Evolutionary conservation across 257 asterid species (phyloP), one percentile per base, ranked within the genome.

Genomic region (Ehretia macrophylla): DNA sequence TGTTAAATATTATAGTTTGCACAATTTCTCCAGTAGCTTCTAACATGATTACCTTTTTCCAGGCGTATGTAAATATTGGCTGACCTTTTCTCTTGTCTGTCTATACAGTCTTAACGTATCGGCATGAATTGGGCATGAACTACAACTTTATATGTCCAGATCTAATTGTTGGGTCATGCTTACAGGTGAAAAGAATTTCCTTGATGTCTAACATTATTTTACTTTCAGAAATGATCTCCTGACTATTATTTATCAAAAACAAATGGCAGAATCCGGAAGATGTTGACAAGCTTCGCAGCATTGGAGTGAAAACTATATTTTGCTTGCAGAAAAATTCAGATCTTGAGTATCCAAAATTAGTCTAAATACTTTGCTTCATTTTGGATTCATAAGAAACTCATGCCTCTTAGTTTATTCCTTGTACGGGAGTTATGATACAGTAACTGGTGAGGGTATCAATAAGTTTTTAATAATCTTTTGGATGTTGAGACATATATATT

Each of bases 41-140:
- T 27, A 27, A 27, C 4, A 6, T 27, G 35, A 3, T 1, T 27
- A 27, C 35, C 3, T 27, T 27, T 27, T 27, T 9, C 0, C 20
- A 8, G 8, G 32, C 32, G n/a, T 23, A 22, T 18, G 10, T 39
- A 27, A 27, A 1, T 27, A 27, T 51, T 18, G 22, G 19, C 19
- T 0, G 42, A 35, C 51, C 17, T 20, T 46, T 9, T 8, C 18
- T 51, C 14, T 19, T 51, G 18, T 13, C 0, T 56, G 47, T 64
- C 47, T 13, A 50, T 68, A 48, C 86, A 87, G 98, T 73, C 17
- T 82, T 91, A 68, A 87, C 94, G 11, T 87, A 91, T 62, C 71
- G 89, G 81, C 99, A 92, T 67, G 97, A 92, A 72, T 88, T 88
- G 62, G 99, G 99, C 63, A 86, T 92, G 95, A 88, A 86, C 79